phyloP scores from a whole-genome alignment of 805 yeast species.

The Millerago galiae region DNA sequence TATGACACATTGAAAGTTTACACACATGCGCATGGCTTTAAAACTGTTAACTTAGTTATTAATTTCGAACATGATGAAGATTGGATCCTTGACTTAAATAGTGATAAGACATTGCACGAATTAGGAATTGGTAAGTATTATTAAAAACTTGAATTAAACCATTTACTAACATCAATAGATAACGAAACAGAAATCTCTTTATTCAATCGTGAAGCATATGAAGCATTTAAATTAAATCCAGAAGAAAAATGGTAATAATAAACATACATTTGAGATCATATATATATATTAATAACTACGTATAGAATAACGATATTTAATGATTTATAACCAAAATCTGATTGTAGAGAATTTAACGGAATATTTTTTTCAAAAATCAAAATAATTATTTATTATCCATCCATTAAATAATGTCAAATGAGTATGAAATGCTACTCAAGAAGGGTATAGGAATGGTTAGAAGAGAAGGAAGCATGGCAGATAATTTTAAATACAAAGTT shows the following conservation, averaged over 20 bases:
- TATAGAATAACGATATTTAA: too few species aligned
- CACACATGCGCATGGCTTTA: conserved; percentile 92
- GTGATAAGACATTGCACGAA: conserved; percentile 32
- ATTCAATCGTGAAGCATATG: conserved; percentile 66
- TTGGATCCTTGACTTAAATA: conserved; percentile 48
- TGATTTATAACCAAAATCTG: too few species aligned
- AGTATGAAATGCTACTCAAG: too few species aligned
- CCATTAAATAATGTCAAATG: too few species aligned
- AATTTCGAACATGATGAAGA: conserved; percentile 81
- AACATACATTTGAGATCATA: too few species aligned
- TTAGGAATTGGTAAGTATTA: conserved; percentile 27
- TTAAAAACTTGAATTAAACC: conserved; percentile 26
- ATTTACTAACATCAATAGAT: conserved; percentile 27
- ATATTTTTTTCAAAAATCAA: too few species aligned
- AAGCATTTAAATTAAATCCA: conserved; percentile 69
- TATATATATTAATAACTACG: too few species aligned
- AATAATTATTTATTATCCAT: too few species aligned
- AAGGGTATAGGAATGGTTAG: too few species aligned
- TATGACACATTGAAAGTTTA: conserved; percentile 80
- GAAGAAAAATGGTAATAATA: conserved; percentile 74
- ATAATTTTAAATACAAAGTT: too few species aligned
- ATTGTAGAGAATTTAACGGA: too few species aligned
- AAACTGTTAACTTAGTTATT: conserved; percentile 86
- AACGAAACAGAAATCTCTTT: conserved; percentile 90
- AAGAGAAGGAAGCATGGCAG: too few species aligned